Base-by-base conservation (phyloP, 2,329 filamentous ascomycete genomes). In the Arthrobotrys sinensis region DNA sequence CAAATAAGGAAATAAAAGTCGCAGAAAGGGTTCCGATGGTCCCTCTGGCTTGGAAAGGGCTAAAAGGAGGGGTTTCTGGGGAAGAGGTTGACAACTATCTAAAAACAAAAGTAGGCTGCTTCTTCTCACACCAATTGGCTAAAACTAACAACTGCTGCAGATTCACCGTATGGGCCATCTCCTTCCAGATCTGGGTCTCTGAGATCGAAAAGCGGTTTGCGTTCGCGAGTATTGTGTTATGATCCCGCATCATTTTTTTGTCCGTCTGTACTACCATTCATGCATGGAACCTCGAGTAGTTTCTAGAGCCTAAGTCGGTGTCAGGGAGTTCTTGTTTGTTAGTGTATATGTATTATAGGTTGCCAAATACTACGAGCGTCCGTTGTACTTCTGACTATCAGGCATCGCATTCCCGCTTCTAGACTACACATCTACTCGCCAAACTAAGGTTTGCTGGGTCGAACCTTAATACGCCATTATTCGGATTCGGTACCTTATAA, bases 11-110 rank as follows among this genome's bases (percentile, higher is more conserved):
- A 85, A 88, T 99, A 11, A 88, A 92, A 7, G 96, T 99, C 1
- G 92, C 89, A 80, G 95, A 98, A 85, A 87, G 96, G 53, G 94
- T 99, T 11, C 91, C 94, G 1, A 99, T 99, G 96, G 91, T 99
- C 73, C 96, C 96, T 2, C 84, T 98, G 78, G 94, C 93, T 8
- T 99, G 96, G 96, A 92, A 92, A 83, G 93, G 92, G 0, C 89
- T 90, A 3, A 89, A 90, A 81, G 91, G 91, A 46, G 96, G 96
- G 0, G 93, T 98, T 79, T 89, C 90, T 78, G 95, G 95, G 82
- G 89, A 91, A 67, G 96, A 99, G 85, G 92, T 98, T 55, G 93
- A 97, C 82, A 94, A 93, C 5, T 99, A 99, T 86, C 86, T 99
- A 80, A 93, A 92, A 84, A 97, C 96, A 1, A 99, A 99, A 91